Percentiles rank a stretch among this genome's conserved stretches.
Evolutionary conservation across 2,329 filamentous ascomycete species (phyloP).

Genomic region (Epichloe sp.): DNA sequence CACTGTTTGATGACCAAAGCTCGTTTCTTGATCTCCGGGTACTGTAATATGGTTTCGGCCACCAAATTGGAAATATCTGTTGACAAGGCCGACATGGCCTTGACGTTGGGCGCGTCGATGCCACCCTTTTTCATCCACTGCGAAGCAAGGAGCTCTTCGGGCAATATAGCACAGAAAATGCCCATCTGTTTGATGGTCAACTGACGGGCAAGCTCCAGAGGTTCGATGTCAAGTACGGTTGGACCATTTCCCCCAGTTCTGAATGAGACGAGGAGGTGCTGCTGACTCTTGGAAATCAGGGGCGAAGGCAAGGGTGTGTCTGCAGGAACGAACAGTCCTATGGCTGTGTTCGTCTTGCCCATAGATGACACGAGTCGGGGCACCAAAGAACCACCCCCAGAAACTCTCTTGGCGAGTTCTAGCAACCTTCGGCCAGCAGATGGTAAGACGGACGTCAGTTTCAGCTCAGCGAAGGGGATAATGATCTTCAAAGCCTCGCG

Average conservation of each 20-base stretch:
- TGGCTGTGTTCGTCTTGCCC: slow-evolving; percentile 72
- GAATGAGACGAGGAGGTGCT: slow-evolving; percentile 58
- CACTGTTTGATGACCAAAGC: slow-evolving; percentile 90
- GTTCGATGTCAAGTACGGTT: slow-evolving; percentile 79
- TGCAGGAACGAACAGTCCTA: slow-evolving; percentile 54
- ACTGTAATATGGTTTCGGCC: slow-evolving; percentile 77
- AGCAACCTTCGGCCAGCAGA: slow-evolving; percentile 67
- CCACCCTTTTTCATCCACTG: slow-evolving; percentile 89
- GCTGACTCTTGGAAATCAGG: slow-evolving; percentile 62
- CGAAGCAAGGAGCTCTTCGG: slow-evolving; percentile 79
- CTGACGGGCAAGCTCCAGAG: slow-evolving; percentile 81
- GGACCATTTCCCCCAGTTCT: slow-evolving; percentile 60
- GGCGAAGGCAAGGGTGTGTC: slow-evolving; percentile 61
- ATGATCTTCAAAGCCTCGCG: slow-evolving; percentile 63
- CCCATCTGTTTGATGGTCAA: slow-evolving; percentile 84
- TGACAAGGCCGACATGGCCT: slow-evolving; percentile 83
- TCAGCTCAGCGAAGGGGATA: slow-evolving; percentile 63
- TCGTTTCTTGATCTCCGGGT: slow-evolving; percentile 85
- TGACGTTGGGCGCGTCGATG: slow-evolving; percentile 72
- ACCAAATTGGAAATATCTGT: slow-evolving; percentile 90
- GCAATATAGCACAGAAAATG: slow-evolving; percentile 83
- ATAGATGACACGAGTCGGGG: slow-evolving; percentile 75
- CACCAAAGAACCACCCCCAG: slow-evolving; percentile 60
- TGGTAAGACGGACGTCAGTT: slow-evolving; percentile 55
- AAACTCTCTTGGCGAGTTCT: slow-evolving; percentile 69